Base-by-base conservation (phyloP, 768 basidiomycete genomes). In the Tubosaeta sp. region DNA sequence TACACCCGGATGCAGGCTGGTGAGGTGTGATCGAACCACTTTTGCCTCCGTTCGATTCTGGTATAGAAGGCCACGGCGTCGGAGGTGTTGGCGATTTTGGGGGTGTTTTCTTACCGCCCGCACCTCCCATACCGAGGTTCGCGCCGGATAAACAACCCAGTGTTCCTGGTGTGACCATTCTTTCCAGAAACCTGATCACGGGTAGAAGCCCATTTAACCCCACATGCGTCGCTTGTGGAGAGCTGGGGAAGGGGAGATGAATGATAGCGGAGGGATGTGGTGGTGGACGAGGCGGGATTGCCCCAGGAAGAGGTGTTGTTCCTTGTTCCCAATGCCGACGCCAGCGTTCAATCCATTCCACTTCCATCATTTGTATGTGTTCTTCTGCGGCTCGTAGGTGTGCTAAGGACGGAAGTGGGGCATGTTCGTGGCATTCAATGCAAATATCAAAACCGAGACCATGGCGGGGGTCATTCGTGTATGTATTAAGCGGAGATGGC, bases 351-450 rank as follows among this genome's bases (percentile, higher is more conserved):
- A 66, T 71, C 88, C 90, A 92, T 65, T 79, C 72, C 46, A 71
- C 71, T 56, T 91, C 90, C 63, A 92, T 67, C 67, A 74, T 75
- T 29, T 68, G 69, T 10, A 93, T 62, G 59, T 91, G 87, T 53
- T 91, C 88, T 65, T 92, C 88, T 8, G 85, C 87, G 4, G 82
- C 83, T 46, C 82, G 76, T 34, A 91, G 68, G 60, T 88, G 85
- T 33, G 79, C 74, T 0, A 75, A 52, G n/a, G 76, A 75, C 0
- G 91, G 88, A 67, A 88, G 86, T 13, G 84, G 83, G 2, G 89
- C 88, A 32, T 81, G 72, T 57, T 94, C 90, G 62, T 89, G 86
- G 63, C 89, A 91, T 70, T 95, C 91, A 55, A 95, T 80, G 66
- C 91, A 94, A 39, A 95, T 81, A 62, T 92, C 86, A 63, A 84